phyloP scores from a whole-genome alignment of 1,139 yeast species.

The Protomyces inouyei region DNA sequence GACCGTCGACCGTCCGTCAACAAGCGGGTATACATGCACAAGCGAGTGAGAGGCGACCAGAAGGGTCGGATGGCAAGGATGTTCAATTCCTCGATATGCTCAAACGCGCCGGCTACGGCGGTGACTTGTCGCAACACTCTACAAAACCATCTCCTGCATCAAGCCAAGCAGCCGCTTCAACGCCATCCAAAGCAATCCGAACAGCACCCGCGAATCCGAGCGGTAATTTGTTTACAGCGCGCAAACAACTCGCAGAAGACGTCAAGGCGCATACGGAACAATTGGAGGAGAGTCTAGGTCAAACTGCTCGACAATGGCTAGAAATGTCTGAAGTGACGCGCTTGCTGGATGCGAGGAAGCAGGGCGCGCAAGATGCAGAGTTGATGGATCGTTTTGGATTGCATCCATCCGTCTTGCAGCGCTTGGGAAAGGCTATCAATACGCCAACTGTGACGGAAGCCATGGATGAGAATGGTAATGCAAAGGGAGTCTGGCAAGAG shows the following conservation, averaged over 20 bases:
- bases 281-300: slow-evolving; percentile 2
- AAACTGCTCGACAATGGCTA: slow-evolving; percentile 1
- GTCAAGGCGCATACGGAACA: background rate
- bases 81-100: background rate
- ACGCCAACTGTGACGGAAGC: slow-evolving; percentile 23
- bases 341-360: slow-evolving; percentile 16
- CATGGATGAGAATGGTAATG: slow-evolving; percentile 20
- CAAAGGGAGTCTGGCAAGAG: slow-evolving; percentile 18
- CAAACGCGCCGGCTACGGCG: background rate
- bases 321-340: slow-evolving; percentile 20
- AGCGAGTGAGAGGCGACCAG: background rate
- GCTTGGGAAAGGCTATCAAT: slow-evolving; percentile 12
- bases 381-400: slow-evolving; percentile 1
- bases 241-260: background rate
- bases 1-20: background rate
- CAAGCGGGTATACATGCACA: background rate
- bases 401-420: slow-evolving; percentile 6
- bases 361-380: slow-evolving; percentile 3
- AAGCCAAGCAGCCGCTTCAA: background rate
- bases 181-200: background rate
- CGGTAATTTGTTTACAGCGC: background rate
- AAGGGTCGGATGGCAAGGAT: background rate
- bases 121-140: background rate
- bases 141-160: background rate
- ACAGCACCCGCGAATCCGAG: background rate